Base-by-base conservation (phyloP, 352 stramenopile species). In the Phytophthora tubulina region DNA sequence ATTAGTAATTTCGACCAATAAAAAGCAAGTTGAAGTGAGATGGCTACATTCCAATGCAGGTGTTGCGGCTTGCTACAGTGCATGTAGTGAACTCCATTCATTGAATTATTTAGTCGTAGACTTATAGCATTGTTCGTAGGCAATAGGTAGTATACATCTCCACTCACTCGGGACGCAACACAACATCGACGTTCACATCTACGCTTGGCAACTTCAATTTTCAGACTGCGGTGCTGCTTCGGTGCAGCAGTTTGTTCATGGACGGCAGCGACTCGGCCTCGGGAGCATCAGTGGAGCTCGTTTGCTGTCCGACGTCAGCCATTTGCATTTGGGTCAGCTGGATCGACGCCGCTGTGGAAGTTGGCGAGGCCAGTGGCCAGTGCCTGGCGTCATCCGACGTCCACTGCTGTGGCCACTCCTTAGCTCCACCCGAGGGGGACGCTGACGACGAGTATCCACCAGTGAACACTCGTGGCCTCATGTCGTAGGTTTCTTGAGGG, bases 171-270 rank as follows among this genome's bases (percentile, higher is more conserved):
- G 63, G 45, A 72, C 64, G 46, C 46, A 48, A 72, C 56, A 51
- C 42, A 15, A 62, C 62, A 50, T 41, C 27, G 14, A 60, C n/a
- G 15, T 42, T 41, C 31, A 53, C 31, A 49, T 38, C 10, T 50
- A 27, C 21, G 21, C 21, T 27, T 1, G 21, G 21, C 36, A 17
- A 46, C 27, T 39, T 67, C 30, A 62, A 51, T 35, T 32, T 53
- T 78, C 38, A 77, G 32, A 39, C 44, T 4, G 50, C 38, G 8
- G 32, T 56, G 59, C 60, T 69, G 52, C 50, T 68, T 31, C 83
- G 80, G 53, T 79, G 83, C 38, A 93, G 74, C 54, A 91, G 67
- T 41, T 88, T 85, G 52, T 74, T 86, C 65, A 93, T 89, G 50
- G 85, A 87, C 21, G 85, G 83, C 51, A 93, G 79, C 60, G 82